A percentile compares a stretch with the other conserved stretches of the same genome.
phyloP scores from a whole-genome alignment of 1,284 basidiomycete species.

The Trametes polyzona region DNA sequence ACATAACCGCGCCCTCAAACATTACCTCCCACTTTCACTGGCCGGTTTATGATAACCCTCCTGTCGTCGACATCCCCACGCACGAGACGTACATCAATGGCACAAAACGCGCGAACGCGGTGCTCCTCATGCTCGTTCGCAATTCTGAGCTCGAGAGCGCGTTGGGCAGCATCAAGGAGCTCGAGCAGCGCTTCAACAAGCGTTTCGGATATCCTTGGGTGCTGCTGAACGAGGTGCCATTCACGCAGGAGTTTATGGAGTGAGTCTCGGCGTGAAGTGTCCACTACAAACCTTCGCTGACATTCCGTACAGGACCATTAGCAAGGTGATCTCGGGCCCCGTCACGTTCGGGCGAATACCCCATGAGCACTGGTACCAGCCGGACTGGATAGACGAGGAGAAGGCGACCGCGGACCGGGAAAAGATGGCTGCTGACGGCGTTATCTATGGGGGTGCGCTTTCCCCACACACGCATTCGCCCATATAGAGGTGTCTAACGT shows the following conservation, averaged over 20 bases:
- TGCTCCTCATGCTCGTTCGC: slow-evolving; percentile 56
- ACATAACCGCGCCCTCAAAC: slow-evolving; percentile 26
- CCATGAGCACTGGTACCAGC: slow-evolving; percentile 82
- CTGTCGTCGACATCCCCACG: neutral
- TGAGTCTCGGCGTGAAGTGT: slow-evolving; percentile 11
- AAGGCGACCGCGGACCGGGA: slow-evolving; percentile 71
- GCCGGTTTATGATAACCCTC: slow-evolving; percentile 2
- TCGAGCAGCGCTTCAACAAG: slow-evolving; percentile 71
- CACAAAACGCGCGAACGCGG: slow-evolving; percentile 36
- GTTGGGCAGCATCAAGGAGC: slow-evolving; percentile 56
- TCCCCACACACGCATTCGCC: neutral
- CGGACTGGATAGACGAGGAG: slow-evolving; percentile 81
- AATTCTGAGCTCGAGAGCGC: slow-evolving; percentile 69
- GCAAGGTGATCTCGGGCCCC: slow-evolving; percentile 41
- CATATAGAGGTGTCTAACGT: too few relatives aligned
- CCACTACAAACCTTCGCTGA: neutral
- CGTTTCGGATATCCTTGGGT: slow-evolving; percentile 72
- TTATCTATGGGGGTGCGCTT: slow-evolving; percentile 86
- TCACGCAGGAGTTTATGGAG: slow-evolving; percentile 73
- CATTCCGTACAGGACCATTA: slow-evolving; percentile 41
- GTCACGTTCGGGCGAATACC: slow-evolving; percentile 49
- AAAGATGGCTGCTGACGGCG: slow-evolving; percentile 73
- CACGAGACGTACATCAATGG: neutral
- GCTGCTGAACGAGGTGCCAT: slow-evolving; percentile 76
- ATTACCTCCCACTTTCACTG: slow-evolving; percentile 21